These are phyloP conservation scores for Mycosarcoma maydis DNA, from an alignment of 1,284 basidiomycete species.

Conservation along the genomic window DNA sequence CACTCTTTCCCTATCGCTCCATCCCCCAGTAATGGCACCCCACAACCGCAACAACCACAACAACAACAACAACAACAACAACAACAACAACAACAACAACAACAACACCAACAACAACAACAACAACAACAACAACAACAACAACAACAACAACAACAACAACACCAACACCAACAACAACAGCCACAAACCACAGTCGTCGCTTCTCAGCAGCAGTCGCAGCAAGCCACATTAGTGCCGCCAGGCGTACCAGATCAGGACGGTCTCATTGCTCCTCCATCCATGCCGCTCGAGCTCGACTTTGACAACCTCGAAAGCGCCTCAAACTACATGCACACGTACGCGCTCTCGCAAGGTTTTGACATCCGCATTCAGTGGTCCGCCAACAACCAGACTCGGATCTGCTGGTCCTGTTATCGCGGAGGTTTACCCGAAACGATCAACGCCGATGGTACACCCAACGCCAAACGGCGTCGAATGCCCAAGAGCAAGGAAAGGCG, in stretches of 20 bases:
- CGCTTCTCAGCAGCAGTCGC: conserved; percentile 15
- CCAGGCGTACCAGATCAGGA: conserved; percentile 37
- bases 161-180: conserved; percentile 20
- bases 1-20: conserved; percentile 48
- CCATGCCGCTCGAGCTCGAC: conserved; percentile 49
- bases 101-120: conserved; percentile 15
- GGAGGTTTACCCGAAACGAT: conserved; percentile 42
- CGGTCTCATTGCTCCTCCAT: conserved; percentile 39
- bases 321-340: conserved; percentile 52
- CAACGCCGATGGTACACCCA: conserved; percentile 45
- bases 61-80: conserved; percentile 20
- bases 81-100: conserved; percentile 30
- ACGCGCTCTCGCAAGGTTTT: conserved; percentile 48
- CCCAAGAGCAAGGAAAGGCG: conserved; percentile 48
- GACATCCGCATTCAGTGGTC: conserved; percentile 53
- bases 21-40: conserved; percentile 29
- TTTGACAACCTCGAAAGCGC: conserved; percentile 50
- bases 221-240: conserved; percentile 15
- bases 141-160: conserved; percentile 13
- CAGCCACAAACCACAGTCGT: conserved; percentile 16
- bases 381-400: conserved; percentile 50
- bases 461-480: conserved; percentile 44
- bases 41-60: conserved; percentile 18
- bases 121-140: conserved; percentile 34
- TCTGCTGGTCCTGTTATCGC: conserved; percentile 50